These are phyloP conservation scores for Xylaria arbuscula DNA, from an alignment of 2,329 filamentous ascomycete genomes.

Conservation along the genomic window DNA sequence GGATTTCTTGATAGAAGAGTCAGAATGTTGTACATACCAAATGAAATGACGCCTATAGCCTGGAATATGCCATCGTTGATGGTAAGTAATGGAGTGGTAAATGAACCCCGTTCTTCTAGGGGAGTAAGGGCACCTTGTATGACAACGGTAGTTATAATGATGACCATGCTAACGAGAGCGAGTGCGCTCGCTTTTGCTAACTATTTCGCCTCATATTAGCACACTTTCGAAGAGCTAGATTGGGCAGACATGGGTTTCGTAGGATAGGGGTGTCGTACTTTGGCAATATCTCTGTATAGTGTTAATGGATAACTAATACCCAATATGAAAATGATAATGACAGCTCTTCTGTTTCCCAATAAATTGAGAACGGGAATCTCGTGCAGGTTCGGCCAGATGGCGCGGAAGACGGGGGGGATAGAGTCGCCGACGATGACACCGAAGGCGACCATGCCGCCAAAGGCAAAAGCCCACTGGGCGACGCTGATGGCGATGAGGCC, in stretches of 20 bases:
- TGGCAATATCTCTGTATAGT: slow-evolving; percentile 95
- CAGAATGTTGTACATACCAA: slow-evolving; percentile 68
- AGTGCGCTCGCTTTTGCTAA: slow-evolving; percentile 95
- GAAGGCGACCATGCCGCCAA: slow-evolving; percentile 98
- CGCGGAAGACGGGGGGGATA: slow-evolving; percentile 88
- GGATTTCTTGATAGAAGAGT: background rate
- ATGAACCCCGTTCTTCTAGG: slow-evolving; percentile 74
- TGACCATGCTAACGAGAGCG: slow-evolving; percentile 89
- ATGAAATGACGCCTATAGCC: slow-evolving; percentile 97
- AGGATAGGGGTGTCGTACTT: slow-evolving; percentile 67
- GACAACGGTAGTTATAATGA: slow-evolving; percentile 89
- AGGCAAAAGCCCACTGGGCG: slow-evolving; percentile 98
- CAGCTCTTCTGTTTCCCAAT: slow-evolving; percentile 81
- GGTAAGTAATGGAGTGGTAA: slow-evolving; percentile 76
- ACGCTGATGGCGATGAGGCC: slow-evolving; percentile 89
- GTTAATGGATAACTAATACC: slow-evolving; percentile 91
- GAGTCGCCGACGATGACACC: slow-evolving; percentile 97
- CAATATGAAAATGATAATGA: slow-evolving; percentile 89
- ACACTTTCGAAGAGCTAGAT: background rate
- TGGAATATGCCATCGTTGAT: slow-evolving; percentile 92
- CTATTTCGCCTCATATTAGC: slow-evolving; percentile 63
- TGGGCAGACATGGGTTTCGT: slow-evolving; percentile 51
- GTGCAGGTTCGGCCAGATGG: slow-evolving; percentile 80
- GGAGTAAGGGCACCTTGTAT: slow-evolving; percentile 84
- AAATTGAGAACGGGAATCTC: slow-evolving; percentile 82